These are phyloP conservation scores for Saturnispora kantuleensis DNA, from an alignment of 805 yeast species.

Conservation along the genomic window DNA sequence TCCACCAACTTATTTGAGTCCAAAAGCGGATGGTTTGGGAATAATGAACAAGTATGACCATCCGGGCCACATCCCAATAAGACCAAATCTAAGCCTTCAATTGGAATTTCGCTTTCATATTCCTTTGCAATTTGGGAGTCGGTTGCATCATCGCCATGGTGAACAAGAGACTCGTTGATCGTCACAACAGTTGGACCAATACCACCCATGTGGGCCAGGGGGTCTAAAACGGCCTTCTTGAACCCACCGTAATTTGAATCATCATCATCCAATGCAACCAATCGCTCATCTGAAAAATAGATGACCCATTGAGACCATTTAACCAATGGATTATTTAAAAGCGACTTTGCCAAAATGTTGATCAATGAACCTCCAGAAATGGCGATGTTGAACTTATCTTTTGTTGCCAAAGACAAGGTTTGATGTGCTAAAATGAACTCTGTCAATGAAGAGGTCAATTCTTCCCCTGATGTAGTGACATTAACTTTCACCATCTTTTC, in stretches of 20 bases:
- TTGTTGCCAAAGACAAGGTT: slow-evolving; percentile 40
- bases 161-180: slow-evolving; percentile 52
- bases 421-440: slow-evolving; percentile 52
- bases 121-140: slow-evolving; percentile 50
- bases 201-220: slow-evolving; percentile 33
- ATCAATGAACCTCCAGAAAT: slow-evolving; percentile 89
- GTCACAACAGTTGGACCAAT: slow-evolving; percentile 52
- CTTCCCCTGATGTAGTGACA: slow-evolving; percentile 43
- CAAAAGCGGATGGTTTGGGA: slow-evolving; percentile 73
- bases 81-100: slow-evolving; percentile 46
- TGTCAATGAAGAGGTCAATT: slow-evolving; percentile 62
- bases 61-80: slow-evolving; percentile 92
- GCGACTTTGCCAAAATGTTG: slow-evolving; percentile 55
- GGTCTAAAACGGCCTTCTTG: slow-evolving; percentile 48
- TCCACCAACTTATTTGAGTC: slow-evolving; percentile 49
- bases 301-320: slow-evolving; percentile 72
- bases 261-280: slow-evolving; percentile 70
- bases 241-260: slow-evolving; percentile 85
- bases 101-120: slow-evolving; percentile 53
- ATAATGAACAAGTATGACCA: slow-evolving; percentile 89
- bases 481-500: slow-evolving; percentile 28
- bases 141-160: slow-evolving; percentile 38
- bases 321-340: slow-evolving; percentile 45
- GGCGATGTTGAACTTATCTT: slow-evolving; percentile 56
- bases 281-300: slow-evolving; percentile 83